phyloP scores from a whole-genome alignment of 2,329 filamentous ascomycete genomes.

The Talaromyces sp. region DNA sequence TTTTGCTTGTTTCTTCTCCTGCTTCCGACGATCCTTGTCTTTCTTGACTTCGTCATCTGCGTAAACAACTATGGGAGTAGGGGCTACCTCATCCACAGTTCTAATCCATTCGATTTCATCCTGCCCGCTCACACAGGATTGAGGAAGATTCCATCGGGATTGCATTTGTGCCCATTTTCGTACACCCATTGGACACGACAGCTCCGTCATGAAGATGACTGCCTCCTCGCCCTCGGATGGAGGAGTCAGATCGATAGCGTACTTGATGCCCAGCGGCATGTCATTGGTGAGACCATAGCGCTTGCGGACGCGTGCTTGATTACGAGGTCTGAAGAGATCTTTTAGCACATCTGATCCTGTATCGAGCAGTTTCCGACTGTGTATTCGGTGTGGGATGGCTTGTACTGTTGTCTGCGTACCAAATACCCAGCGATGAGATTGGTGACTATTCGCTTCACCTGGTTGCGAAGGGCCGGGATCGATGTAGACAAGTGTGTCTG shows the following conservation, averaged over 20 bases:
- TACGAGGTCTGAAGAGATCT: constrained; percentile 29
- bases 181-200: constrained; percentile 57
- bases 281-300: constrained; percentile 28
- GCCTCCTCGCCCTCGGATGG: constrained; percentile 61
- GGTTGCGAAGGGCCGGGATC: constrained; percentile 28
- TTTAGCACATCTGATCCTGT: constrained; percentile 31
- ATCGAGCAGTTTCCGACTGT: constrained; percentile 31
- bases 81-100: background rate
- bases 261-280: constrained; percentile 49
- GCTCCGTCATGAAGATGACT: constrained; percentile 56
- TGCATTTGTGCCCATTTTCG: constrained; percentile 53
- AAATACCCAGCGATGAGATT: constrained; percentile 15
- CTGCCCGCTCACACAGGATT: constrained; percentile 45
- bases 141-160: constrained; percentile 39
- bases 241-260: constrained; percentile 63
- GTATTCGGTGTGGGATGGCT: constrained; percentile 33
- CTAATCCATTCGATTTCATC: constrained; percentile 40
- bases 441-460: background rate
- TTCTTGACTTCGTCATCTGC: background rate
- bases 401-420: background rate
- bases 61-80: background rate
- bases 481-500: constrained; percentile 39
- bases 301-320: constrained; percentile 29
- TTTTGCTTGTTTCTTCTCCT: background rate
- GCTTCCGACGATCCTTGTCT: background rate